Evolutionary conservation across 106 monocot genomes (phyloP).

Genomic region (Dactylorhiza incarnata): DNA sequence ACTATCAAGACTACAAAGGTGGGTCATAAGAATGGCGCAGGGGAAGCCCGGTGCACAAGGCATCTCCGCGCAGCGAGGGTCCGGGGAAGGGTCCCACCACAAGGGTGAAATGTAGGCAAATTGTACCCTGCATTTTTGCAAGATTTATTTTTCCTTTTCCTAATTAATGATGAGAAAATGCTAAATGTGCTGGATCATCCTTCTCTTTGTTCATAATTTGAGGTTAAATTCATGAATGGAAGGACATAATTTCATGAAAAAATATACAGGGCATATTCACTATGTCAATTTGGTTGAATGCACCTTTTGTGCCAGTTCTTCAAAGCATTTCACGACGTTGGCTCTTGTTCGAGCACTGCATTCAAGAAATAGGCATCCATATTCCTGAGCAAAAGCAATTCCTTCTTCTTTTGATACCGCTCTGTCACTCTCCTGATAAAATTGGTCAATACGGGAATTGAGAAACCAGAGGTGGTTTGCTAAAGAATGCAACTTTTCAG

Average conservation of each 20-base stretch:
- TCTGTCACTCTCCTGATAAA: slow-evolving; percentile 50
- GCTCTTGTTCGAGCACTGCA: slow-evolving; percentile 82
- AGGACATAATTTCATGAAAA: not conserved
- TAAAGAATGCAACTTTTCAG: too few relatives aligned
- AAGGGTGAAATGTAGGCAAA: too few relatives aligned
- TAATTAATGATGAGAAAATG: too few relatives aligned
- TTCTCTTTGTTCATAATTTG: not conserved
- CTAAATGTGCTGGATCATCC: too few relatives aligned
- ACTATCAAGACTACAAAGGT: too few relatives aligned
- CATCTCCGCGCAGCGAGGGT: too few relatives aligned
- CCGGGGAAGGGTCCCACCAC: too few relatives aligned
- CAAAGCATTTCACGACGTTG: slow-evolving; percentile 88
- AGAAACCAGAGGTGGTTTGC: not conserved
- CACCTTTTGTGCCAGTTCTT: slow-evolving; percentile 87
- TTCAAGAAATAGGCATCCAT: slow-evolving; percentile 72
- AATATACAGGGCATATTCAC: not conserved
- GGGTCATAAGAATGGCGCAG: too few relatives aligned
- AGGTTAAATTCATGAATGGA: not conserved
- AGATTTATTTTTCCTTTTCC: too few relatives aligned
- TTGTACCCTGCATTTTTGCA: too few relatives aligned
- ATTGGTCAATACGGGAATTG: not conserved
- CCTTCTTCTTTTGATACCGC: slow-evolving; percentile 51
- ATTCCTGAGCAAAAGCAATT: slow-evolving; percentile 40
- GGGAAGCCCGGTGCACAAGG: too few relatives aligned
- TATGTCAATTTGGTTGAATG: not conserved